Evolutionary conservation across 495 filamentous ascomycete species (phyloP).

Genomic region (Trichocladium uniseriatum): DNA sequence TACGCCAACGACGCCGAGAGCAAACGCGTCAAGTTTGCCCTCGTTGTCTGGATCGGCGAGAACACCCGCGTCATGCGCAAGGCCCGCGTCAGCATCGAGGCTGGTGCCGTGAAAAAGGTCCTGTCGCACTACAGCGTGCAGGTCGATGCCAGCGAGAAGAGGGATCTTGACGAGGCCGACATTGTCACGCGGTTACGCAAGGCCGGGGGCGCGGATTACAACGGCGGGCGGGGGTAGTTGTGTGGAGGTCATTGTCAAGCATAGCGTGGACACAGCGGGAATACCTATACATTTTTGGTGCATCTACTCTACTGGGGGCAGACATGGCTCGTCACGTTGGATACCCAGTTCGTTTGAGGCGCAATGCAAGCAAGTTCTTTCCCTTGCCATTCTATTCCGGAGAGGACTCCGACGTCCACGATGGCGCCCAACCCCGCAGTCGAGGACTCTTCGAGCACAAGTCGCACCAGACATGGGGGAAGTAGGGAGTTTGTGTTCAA

Average conservation of each 20-base stretch:
- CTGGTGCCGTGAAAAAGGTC: slow-evolving; percentile 46
- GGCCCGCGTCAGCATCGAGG: slow-evolving; percentile 48
- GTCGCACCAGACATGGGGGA: too few relatives aligned
- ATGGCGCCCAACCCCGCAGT: too few relatives aligned
- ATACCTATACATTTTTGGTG: background rate
- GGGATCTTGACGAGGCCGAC: slow-evolving; percentile 45
- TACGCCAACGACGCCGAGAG: slow-evolving; percentile 51
- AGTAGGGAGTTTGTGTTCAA: too few relatives aligned
- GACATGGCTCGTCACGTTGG: background rate
- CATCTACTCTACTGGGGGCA: background rate
- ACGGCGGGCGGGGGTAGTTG: slow-evolving; percentile 44
- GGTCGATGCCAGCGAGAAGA: slow-evolving; percentile 42
- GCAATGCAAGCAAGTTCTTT: too few relatives aligned
- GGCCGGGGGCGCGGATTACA: slow-evolving; percentile 52
- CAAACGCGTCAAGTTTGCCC: slow-evolving; percentile 49
- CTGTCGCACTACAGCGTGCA: slow-evolving; percentile 45
- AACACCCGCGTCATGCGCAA: slow-evolving; percentile 50
- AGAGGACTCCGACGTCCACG: too few relatives aligned
- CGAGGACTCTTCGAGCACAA: too few relatives aligned
- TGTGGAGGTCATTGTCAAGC: background rate
- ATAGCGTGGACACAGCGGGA: slow-evolving; percentile 8
- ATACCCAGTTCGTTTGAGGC: background rate
- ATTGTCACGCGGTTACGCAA: slow-evolving; percentile 42
- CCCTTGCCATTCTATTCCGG: too few relatives aligned
- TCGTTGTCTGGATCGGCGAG: slow-evolving; percentile 50